Conservation (phyloP, 2,329 filamentous ascomycete species). For the Hansfordia pulvinata region DNA sequence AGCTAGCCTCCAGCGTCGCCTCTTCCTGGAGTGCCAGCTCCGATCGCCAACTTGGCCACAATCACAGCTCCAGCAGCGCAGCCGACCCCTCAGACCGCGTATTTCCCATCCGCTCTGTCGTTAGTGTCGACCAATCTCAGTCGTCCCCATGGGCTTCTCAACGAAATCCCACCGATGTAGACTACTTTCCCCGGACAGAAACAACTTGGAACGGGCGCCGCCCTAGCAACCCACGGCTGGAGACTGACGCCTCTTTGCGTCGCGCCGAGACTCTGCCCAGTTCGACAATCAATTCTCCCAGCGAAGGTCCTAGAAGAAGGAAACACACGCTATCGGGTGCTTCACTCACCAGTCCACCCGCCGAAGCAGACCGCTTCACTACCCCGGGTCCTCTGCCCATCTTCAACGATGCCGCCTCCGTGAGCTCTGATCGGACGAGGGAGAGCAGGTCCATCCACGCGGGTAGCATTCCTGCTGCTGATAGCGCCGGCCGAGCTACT, state of each 20-base stretch:
- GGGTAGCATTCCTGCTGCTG: slow-evolving; percentile 2
- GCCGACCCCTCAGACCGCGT: slow-evolving; percentile 43
- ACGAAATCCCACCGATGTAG: slow-evolving; percentile 23
- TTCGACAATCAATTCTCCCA: slow-evolving; percentile 12
- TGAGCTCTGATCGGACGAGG: slow-evolving; percentile 8
- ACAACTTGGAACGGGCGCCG: slow-evolving; percentile 17
- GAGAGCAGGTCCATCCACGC: slow-evolving; percentile 4
- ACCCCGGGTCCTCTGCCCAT: slow-evolving; percentile 6
- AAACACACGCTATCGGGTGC: slow-evolving; percentile 6
- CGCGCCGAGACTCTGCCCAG: slow-evolving; percentile 11
- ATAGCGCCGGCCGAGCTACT: slow-evolving; percentile 4
- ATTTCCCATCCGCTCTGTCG: slow-evolving; percentile 70
- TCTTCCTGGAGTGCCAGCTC: slow-evolving; percentile 28
- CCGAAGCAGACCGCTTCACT: slow-evolving; percentile 3
- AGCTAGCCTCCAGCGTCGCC: too few relatives aligned
- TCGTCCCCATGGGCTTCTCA: slow-evolving; percentile 14
- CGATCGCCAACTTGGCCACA: slow-evolving; percentile 23
- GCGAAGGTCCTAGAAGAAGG: slow-evolving; percentile 8
- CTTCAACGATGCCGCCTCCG: slow-evolving; percentile 13
- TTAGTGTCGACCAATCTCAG: slow-evolving; percentile 47
- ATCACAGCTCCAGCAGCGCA: slow-evolving; percentile 13
- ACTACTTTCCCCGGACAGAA: slow-evolving; percentile 20
- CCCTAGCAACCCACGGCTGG: slow-evolving; percentile 14
- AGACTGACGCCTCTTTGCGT: slow-evolving; percentile 10
- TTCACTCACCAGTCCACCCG: slow-evolving; percentile 5